Evolutionary conservation across 2,329 filamentous ascomycete species (phyloP).

Genomic region (Clonostachys rosea): DNA sequence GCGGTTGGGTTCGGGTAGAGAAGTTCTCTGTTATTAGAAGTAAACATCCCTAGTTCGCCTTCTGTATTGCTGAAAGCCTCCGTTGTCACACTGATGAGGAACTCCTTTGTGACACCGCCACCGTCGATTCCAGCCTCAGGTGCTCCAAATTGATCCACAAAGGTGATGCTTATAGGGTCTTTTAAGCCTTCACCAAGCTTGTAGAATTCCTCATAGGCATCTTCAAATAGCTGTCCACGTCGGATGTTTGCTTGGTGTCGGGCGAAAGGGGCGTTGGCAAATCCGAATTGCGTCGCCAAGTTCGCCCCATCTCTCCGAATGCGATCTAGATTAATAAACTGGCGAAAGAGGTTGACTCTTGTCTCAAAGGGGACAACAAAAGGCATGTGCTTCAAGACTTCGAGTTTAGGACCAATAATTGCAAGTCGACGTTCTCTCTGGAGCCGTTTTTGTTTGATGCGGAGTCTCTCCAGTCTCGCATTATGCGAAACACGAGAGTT

Average conservation of each 20-base stretch:
- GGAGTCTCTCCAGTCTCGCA: conserved; percentile 58
- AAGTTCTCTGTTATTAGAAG: conserved; percentile 79
- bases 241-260: conserved; percentile 73
- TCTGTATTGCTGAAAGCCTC: conserved; percentile 71
- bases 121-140: conserved; percentile 93
- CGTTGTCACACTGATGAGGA: conserved; percentile 80
- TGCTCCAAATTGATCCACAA: conserved; percentile 84
- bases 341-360: conserved; percentile 85
- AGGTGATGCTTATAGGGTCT: conserved; percentile 94
- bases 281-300: neutral
- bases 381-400: conserved; percentile 92
- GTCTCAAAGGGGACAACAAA: conserved; percentile 94
- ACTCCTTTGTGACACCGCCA: conserved; percentile 96
- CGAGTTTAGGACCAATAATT: conserved; percentile 77
- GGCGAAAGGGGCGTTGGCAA: neutral
- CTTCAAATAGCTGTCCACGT: conserved; percentile 75
- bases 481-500: conserved; percentile 50
- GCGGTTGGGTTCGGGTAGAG: conserved; percentile 83
- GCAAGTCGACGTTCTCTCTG: conserved; percentile 70
- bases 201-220: conserved; percentile 83
- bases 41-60: conserved; percentile 55
- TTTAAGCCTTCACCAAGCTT: conserved; percentile 77
- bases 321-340: conserved; percentile 79
- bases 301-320: conserved; percentile 11
- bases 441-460: conserved; percentile 59